A percentile compares a stretch with the other conserved stretches of the same genome.
Evolutionary conservation across 345 rosid genomes (phyloP).

Genomic region (Brassica nigra): DNA sequence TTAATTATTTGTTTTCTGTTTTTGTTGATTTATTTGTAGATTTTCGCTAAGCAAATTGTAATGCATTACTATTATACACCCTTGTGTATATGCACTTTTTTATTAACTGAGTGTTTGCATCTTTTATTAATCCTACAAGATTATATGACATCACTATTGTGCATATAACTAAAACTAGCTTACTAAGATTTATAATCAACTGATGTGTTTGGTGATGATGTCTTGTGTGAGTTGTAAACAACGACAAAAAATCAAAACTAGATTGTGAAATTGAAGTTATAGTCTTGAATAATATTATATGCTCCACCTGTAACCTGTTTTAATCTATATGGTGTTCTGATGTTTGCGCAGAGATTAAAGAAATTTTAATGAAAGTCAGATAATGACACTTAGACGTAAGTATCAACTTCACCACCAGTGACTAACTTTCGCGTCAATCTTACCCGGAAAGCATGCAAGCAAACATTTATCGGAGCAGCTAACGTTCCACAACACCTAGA

Average conservation of each 20-base stretch:
- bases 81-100: constrained; percentile 8
- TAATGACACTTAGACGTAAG: background rate
- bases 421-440: background rate
- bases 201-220: background rate
- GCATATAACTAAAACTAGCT: background rate
- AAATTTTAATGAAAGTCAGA: background rate
- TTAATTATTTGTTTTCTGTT: background rate
- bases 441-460: background rate
- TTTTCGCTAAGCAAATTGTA: constrained; percentile 27
- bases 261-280: too few species aligned
- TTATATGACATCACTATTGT: background rate
- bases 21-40: constrained; percentile 25
- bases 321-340: background rate
- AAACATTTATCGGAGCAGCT: background rate
- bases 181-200: background rate
- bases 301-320: background rate
- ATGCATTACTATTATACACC: background rate
- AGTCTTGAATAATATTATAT: background rate
- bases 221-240: background rate
- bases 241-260: background rate
- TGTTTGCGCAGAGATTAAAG: background rate
- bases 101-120: background rate
- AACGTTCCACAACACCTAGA: background rate
- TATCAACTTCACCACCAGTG: background rate
- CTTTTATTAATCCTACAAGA: background rate